Percentiles rank a stretch among this genome's conserved stretches.
Conservation (phyloP, 805 yeast species). For the Cyberlindnera nakhonratchasimensis region DNA sequence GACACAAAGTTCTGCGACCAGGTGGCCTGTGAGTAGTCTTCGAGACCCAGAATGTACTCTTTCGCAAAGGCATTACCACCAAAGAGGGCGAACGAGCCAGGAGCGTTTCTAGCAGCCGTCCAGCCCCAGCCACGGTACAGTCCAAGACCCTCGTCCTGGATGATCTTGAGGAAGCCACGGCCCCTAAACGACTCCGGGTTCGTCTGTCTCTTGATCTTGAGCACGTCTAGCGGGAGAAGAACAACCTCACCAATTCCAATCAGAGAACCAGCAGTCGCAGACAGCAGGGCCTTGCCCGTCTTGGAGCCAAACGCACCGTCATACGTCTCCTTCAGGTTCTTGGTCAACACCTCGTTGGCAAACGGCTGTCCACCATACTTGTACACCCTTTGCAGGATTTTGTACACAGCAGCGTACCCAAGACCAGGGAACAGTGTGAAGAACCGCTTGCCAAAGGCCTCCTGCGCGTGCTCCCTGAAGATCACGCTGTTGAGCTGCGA, state of each 20-base stretch:
- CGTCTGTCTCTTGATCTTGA: constrained; percentile 98
- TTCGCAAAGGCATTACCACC: constrained; percentile 99
- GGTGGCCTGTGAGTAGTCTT: constrained; percentile 87
- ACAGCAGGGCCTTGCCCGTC: constrained; percentile 94
- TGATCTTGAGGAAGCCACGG: constrained; percentile 86
- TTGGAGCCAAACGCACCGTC: constrained; percentile 83
- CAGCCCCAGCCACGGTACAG: constrained; percentile 99
- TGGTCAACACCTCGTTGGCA: constrained; percentile 86
- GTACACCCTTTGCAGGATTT: constrained; percentile 94
- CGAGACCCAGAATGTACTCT: constrained; percentile 84
- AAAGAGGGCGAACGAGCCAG: constrained; percentile 95
- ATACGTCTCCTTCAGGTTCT: constrained; percentile 65
- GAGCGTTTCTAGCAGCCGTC: constrained; percentile 99
- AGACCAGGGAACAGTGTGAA: constrained; percentile 94
- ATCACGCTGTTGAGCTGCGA: constrained; percentile 79
- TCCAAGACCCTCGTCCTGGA: constrained; percentile 88
- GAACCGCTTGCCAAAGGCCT: constrained; percentile 66
- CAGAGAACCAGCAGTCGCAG: constrained; percentile 96
- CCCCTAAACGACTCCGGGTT: constrained; percentile 99
- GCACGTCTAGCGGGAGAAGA: constrained; percentile 89
- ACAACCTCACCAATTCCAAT: constrained; percentile 98
- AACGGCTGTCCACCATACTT: constrained; percentile 99
- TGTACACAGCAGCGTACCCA: constrained; percentile 97
- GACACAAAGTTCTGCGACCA: constrained; percentile 95
- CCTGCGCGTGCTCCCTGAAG: constrained; percentile 75